A percentile compares a stretch with the other conserved stretches of the same genome.
Conservation (phyloP, 805 yeast genomes). For the Candida ponderosae region DNA sequence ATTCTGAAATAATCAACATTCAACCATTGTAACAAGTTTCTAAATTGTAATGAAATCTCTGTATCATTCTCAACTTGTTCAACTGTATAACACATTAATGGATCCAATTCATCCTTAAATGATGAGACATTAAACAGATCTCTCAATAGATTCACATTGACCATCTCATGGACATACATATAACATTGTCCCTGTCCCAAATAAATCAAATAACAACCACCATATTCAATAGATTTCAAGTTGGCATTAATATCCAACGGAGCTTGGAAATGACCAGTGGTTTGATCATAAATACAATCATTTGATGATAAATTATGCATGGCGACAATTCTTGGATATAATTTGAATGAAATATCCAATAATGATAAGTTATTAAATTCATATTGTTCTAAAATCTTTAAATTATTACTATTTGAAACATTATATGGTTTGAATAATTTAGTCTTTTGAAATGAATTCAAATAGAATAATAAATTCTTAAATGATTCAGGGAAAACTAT, state of each 20-base stretch:
- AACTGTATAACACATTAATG: slow-evolving; percentile 18
- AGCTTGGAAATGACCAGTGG: slow-evolving; percentile 31
- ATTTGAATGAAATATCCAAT: slow-evolving; percentile 47
- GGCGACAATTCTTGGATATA: slow-evolving; percentile 77
- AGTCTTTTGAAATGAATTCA: slow-evolving; percentile 64
- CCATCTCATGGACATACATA: slow-evolving; percentile 63
- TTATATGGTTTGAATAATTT: slow-evolving; percentile 41
- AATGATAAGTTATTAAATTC: slow-evolving; percentile 46
- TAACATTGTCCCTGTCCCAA: slow-evolving; percentile 44
- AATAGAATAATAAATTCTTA: slow-evolving; percentile 57
- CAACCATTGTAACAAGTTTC: slow-evolving; percentile 32
- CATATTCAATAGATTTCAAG: slow-evolving; percentile 35
- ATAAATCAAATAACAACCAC: slow-evolving; percentile 75
- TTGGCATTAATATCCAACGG: slow-evolving; percentile 45
- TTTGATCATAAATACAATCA: slow-evolving; percentile 45
- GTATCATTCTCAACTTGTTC: slow-evolving; percentile 57
- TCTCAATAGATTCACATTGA: slow-evolving; percentile 55
- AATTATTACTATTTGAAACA: slow-evolving; percentile 45
- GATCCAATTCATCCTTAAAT: slow-evolving; percentile 10
- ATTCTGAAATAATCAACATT: slow-evolving; percentile 41
- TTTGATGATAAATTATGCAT: slow-evolving; percentile 54
- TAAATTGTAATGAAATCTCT: slow-evolving; percentile 58
- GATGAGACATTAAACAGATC: slow-evolving; percentile 68
- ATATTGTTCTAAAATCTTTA: slow-evolving; percentile 46
- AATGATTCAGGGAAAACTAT: slow-evolving; percentile 78